Conservation (phyloP, 2,329 filamentous ascomycete genomes). For the Pezicula rhizophila region DNA sequence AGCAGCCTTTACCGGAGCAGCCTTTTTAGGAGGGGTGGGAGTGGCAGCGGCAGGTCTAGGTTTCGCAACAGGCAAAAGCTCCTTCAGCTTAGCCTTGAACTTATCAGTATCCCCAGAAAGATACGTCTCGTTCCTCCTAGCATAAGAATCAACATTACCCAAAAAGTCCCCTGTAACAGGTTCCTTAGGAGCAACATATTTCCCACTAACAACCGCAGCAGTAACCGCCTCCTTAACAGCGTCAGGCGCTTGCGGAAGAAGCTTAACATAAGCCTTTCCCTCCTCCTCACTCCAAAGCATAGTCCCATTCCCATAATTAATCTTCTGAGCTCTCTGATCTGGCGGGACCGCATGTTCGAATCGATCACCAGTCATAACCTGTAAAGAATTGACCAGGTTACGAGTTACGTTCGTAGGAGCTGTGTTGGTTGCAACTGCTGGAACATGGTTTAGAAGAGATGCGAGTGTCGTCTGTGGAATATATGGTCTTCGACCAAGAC, state of each 20-base stretch:
- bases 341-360: not conserved
- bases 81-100: constrained; percentile 22
- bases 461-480: constrained; percentile 18
- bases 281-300: constrained; percentile 9
- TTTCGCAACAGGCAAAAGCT: constrained; percentile 16
- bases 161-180: constrained; percentile 14
- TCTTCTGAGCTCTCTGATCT: constrained; percentile 12
- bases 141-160: constrained; percentile 16
- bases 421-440: constrained; percentile 17
- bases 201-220: constrained; percentile 22
- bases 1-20: not conserved
- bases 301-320: constrained; percentile 15
- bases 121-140: constrained; percentile 26
- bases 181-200: constrained; percentile 19
- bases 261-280: constrained; percentile 14
- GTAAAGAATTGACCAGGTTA: constrained; percentile 20
- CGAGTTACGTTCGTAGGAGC: constrained; percentile 16
- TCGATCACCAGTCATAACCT: constrained; percentile 17
- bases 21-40: not conserved
- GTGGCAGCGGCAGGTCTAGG: not conserved
- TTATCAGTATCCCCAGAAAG: constrained; percentile 20
- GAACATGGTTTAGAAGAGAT: constrained; percentile 14
- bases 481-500: constrained; percentile 12
- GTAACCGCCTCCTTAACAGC: constrained; percentile 5
- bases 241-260: not conserved